These are phyloP conservation scores for Calonectria crousiana DNA, from an alignment of 2,329 filamentous ascomycete species.

Conservation along the genomic window DNA sequence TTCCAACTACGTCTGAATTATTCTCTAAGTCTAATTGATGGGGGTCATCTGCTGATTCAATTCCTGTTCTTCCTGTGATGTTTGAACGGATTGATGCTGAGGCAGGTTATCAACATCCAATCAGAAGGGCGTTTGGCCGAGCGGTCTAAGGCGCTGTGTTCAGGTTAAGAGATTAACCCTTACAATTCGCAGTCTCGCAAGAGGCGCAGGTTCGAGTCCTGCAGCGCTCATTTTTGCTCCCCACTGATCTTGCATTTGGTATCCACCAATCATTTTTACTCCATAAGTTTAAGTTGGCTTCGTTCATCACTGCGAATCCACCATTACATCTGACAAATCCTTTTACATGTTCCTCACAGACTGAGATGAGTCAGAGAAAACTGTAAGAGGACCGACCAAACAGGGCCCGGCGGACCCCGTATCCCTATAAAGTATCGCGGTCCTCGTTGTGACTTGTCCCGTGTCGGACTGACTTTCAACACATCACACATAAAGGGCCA, in stretches of 20 bases:
- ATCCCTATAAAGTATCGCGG: too few species aligned
- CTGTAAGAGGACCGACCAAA: too few species aligned
- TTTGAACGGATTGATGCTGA: background rate
- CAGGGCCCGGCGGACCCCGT: too few species aligned
- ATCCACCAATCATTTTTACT: background rate
- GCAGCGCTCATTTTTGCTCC: slow-evolving; percentile 6
- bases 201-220: slow-evolving; percentile 12
- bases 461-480: background rate
- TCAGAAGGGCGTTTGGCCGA: slow-evolving; percentile 6
- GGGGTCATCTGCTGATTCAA: background rate
- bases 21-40: background rate
- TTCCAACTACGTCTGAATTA: background rate
- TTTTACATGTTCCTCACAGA: background rate
- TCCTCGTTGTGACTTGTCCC: too few species aligned
- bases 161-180: slow-evolving; percentile 3
- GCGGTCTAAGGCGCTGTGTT: slow-evolving; percentile 12
- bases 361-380: background rate
- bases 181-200: slow-evolving; percentile 12
- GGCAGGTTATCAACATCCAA: background rate
- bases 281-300: background rate
- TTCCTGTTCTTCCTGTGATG: background rate
- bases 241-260: background rate
- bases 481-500: background rate
- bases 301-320: too few species aligned
- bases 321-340: too few species aligned